Conservation (phyloP, 805 yeast genomes). For the Ogataea pini region DNA sequence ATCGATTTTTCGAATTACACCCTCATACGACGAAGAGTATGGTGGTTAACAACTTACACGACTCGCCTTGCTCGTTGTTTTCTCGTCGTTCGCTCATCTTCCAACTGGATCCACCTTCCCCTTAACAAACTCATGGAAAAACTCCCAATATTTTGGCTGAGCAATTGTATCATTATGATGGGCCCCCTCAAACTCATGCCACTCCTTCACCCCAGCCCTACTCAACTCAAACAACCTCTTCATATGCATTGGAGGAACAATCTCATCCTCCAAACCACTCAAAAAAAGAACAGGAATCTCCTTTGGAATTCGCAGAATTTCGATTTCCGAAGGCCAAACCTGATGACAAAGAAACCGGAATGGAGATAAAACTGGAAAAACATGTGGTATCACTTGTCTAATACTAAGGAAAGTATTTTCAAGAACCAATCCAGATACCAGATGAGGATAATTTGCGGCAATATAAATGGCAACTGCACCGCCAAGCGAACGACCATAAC, state of each 20-base stretch:
- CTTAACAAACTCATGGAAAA: conserved; percentile 55
- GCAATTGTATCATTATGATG: conserved; percentile 82
- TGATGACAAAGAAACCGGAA: conserved; percentile 69
- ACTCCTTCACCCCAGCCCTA: conserved; percentile 50
- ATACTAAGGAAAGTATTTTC: conserved; percentile 87
- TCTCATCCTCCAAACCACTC: conserved; percentile 78
- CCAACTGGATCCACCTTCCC: conserved; percentile 42
- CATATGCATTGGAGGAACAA: conserved; percentile 90
- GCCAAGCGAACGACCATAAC: conserved; percentile 90
- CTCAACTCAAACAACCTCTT: conserved; percentile 53
- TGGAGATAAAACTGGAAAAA: conserved; percentile 66
- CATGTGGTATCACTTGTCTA: conserved; percentile 67
- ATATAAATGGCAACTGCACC: conserved; percentile 92
- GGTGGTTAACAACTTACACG: too few species aligned
- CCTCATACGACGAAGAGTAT: too few species aligned
- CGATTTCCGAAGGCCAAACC: conserved; percentile 75
- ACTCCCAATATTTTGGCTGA: conserved; percentile 78
- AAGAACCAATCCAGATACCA: conserved; percentile 64
- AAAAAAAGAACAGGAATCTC: conserved; percentile 68
- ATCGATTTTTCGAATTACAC: too few species aligned
- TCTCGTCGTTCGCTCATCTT: conserved; percentile 6
- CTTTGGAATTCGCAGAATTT: conserved; percentile 51
- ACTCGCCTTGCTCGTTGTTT: neutral
- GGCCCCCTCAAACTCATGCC: conserved; percentile 57
- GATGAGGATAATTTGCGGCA: conserved; percentile 55